Percentiles rank a stretch among this genome's conserved stretches.
Conservation (phyloP, 176 grass and related monocot genomes). For the Leersia perrieri region DNA sequence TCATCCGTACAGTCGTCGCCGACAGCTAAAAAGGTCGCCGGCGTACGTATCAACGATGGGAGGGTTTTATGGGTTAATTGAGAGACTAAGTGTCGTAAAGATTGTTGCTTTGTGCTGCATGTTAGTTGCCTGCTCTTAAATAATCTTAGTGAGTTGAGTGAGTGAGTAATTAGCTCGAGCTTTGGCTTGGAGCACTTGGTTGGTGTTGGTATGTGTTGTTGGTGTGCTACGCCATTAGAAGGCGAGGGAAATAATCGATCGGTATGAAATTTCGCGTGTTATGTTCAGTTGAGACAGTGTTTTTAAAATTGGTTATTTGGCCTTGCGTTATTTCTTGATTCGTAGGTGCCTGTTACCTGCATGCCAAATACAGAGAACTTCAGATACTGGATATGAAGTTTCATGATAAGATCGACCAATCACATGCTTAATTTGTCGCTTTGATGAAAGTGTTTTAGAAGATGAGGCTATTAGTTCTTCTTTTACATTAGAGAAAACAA, state of each 20-base stretch:
- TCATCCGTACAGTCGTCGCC: slow-evolving; percentile 37
- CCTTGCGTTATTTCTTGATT: too few relatives aligned
- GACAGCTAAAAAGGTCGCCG: slow-evolving; percentile 30
- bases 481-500: too few relatives aligned
- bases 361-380: too few relatives aligned
- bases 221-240: background rate
- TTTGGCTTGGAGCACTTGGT: background rate
- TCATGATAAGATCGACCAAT: too few relatives aligned
- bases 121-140: background rate
- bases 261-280: background rate
- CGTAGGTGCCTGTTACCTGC: too few relatives aligned
- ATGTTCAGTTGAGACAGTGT: background rate
- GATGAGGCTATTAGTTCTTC: too few relatives aligned
- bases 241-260: background rate
- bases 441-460: too few relatives aligned
- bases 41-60: too few relatives aligned
- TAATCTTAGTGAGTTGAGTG: background rate
- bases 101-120: background rate
- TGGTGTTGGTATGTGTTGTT: background rate
- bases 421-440: too few relatives aligned
- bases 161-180: background rate
- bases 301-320: background rate
- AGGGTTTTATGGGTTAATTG: background rate
- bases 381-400: too few relatives aligned
- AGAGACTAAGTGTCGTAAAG: background rate